Evolutionary conservation across 768 basidiomycete species (phyloP).

Genomic region (Rhodotorula babjevae): DNA sequence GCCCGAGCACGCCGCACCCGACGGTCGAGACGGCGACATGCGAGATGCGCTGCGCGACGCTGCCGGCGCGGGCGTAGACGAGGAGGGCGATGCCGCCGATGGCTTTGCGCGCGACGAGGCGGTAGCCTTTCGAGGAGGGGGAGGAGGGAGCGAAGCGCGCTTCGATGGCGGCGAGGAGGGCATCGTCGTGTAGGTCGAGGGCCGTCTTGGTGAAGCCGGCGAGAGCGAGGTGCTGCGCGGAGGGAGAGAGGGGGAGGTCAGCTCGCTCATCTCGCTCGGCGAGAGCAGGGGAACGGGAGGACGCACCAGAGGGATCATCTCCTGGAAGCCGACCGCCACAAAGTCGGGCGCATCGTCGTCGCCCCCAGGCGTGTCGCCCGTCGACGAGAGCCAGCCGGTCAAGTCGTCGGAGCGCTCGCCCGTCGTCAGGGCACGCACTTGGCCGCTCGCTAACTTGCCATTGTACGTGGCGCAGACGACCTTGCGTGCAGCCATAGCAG

Average conservation of each 20-base stretch:
- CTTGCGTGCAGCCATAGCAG: background rate
- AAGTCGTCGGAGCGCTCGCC: slow-evolving; percentile 73
- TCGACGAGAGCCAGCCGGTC: slow-evolving; percentile 74
- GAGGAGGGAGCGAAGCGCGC: slow-evolving; percentile 4
- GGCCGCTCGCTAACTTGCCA: slow-evolving; percentile 19
- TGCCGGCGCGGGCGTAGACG: slow-evolving; percentile 73
- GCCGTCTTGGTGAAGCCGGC: slow-evolving; percentile 49
- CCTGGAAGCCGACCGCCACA: slow-evolving; percentile 88
- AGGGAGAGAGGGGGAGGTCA: slow-evolving; percentile 50
- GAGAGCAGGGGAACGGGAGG: slow-evolving; percentile 57
- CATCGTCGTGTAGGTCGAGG: slow-evolving; percentile 26
- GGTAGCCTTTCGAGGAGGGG: slow-evolving; percentile 51
- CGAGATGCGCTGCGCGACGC: slow-evolving; percentile 55
- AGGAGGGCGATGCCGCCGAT: slow-evolving; percentile 84
- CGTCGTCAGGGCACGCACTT: no score
- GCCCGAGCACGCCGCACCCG: slow-evolving; percentile 61
- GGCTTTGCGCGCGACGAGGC: slow-evolving; percentile 69
- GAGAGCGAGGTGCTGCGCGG: slow-evolving; percentile 49
- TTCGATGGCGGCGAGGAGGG: slow-evolving; percentile 13
- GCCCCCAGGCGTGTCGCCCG: slow-evolving; percentile 38
- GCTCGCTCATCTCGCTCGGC: slow-evolving; percentile 42
- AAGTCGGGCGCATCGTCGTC: slow-evolving; percentile 63
- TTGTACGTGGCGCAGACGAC: slow-evolving; percentile 32
- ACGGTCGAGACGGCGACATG: slow-evolving; percentile 73
- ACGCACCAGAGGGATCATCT: slow-evolving; percentile 81